A percentile compares a stretch with the other conserved stretches of the same genome.
phyloP scores from a whole-genome alignment of 805 yeast genomes.

The Ogataea kodamae region DNA sequence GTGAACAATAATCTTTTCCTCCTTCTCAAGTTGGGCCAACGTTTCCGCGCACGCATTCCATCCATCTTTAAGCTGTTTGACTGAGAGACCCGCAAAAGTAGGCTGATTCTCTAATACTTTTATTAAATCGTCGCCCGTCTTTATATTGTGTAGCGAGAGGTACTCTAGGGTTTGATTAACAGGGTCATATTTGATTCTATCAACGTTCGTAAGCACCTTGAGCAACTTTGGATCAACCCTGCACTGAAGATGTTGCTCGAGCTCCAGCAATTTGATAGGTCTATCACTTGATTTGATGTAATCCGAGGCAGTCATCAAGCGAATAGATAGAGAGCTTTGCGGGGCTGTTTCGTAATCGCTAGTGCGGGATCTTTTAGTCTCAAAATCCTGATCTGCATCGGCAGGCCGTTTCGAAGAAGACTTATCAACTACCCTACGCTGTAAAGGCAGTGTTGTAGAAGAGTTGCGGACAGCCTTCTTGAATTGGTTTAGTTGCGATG shows the following conservation, averaged over 20 bases:
- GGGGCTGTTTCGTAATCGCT: slow-evolving; percentile 15
- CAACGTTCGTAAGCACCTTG: slow-evolving; percentile 69
- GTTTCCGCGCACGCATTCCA: slow-evolving; percentile 89
- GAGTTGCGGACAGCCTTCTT: slow-evolving; percentile 52
- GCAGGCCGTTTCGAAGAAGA: slow-evolving; percentile 7
- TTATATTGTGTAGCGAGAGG: slow-evolving; percentile 83
- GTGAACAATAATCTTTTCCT: slow-evolving; percentile 73
- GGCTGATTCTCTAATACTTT: slow-evolving; percentile 73
- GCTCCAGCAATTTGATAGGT: slow-evolving; percentile 63
- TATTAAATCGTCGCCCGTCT: slow-evolving; percentile 72
- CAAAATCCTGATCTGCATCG: slow-evolving; percentile 14
- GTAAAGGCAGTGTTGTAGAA: slow-evolving; percentile 49
- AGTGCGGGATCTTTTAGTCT: slow-evolving; percentile 17
- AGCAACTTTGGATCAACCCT: slow-evolving; percentile 61
- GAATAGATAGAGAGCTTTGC: slow-evolving; percentile 58
- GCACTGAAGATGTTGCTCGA: slow-evolving; percentile 63
- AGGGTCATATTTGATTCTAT: slow-evolving; percentile 68
- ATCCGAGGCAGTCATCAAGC: slow-evolving; percentile 87
- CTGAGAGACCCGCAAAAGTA: slow-evolving; percentile 83
- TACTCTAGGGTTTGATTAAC: slow-evolving; percentile 70
- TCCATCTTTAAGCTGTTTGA: slow-evolving; percentile 77
- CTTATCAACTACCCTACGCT: slow-evolving; percentile 29
- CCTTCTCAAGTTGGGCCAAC: slow-evolving; percentile 72
- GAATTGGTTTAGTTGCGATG: slow-evolving; percentile 58
- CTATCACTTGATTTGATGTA: slow-evolving; percentile 68